A percentile compares a stretch with the other conserved stretches of the same genome.
phyloP scores from a whole-genome alignment of 306 rosid genomes.

The Carpinus fangiana region DNA sequence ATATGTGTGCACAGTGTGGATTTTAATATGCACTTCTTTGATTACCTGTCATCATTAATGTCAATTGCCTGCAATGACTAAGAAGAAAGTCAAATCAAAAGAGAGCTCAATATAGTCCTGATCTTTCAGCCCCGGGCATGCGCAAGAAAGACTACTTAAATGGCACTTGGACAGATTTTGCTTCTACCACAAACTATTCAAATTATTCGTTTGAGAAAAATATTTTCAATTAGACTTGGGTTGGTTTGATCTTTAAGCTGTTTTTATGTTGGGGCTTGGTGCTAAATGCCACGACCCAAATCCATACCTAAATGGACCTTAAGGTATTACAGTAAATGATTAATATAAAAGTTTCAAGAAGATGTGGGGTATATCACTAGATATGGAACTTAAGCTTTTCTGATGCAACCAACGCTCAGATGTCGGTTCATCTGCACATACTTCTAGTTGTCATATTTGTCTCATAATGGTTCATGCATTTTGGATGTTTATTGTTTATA shows the following conservation, averaged over 20 bases:
- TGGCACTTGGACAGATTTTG: background rate
- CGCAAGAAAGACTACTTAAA: background rate
- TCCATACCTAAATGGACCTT: background rate
- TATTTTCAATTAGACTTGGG: background rate
- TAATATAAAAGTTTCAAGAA: background rate
- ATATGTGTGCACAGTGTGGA: too few relatives aligned
- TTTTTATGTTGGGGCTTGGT: background rate
- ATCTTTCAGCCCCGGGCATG: background rate
- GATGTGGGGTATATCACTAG: background rate
- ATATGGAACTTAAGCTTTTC: background rate
- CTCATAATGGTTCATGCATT: background rate
- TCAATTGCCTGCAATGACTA: background rate
- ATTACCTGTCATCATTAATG: background rate
- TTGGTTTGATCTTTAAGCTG: background rate
- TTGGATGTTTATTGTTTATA: background rate
- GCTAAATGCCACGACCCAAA: background rate
- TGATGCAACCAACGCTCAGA: background rate
- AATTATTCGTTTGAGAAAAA: background rate
- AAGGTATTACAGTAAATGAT: too few relatives aligned
- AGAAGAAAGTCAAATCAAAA: background rate
- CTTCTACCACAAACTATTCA: background rate
- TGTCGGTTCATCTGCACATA: background rate
- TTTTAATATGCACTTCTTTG: background rate
- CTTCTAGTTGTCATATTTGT: background rate
- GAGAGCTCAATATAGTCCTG: background rate